Percentiles rank a stretch among this genome's conserved stretches.
Conservation (phyloP, 352 stramenopile species). For the Globisporangium splendens region DNA sequence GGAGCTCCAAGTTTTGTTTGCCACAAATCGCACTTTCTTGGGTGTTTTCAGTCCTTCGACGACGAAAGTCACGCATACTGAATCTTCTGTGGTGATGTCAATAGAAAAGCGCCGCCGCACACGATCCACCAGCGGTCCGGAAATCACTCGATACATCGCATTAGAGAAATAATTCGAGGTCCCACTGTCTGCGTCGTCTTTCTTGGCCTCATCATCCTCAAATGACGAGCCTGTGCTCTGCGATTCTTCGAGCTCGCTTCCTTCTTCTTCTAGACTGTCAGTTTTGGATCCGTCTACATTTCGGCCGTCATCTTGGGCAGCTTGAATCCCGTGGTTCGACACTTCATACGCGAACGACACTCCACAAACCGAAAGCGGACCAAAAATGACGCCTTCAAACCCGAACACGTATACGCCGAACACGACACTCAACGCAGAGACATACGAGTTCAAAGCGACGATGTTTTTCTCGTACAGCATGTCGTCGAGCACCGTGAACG, state of each 20-base stretch:
- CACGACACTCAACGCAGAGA: slow-evolving; percentile 81
- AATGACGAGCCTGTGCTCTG: slow-evolving; percentile 38
- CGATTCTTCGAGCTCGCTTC: slow-evolving; percentile 52
- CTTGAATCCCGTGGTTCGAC: slow-evolving; percentile 85
- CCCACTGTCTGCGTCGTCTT: slow-evolving; percentile 18
- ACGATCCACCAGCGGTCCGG: slow-evolving; percentile 68
- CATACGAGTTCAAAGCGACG: slow-evolving; percentile 80
- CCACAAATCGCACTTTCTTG: slow-evolving; percentile 66
- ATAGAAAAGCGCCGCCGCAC: slow-evolving; percentile 74
- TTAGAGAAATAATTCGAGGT: slow-evolving; percentile 80
- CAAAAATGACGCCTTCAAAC: slow-evolving; percentile 87
- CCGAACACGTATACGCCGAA: slow-evolving; percentile 87
- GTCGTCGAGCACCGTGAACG: slow-evolving; percentile 81
- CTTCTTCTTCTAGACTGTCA: slow-evolving; percentile 28
- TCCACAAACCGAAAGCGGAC: slow-evolving; percentile 74
- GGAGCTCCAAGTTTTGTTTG: slow-evolving; percentile 65
- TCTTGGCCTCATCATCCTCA: slow-evolving; percentile 29
- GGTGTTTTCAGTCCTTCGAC: slow-evolving; percentile 57
- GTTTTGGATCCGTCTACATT: slow-evolving; percentile 32
- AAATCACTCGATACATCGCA: slow-evolving; percentile 82
- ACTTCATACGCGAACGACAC: slow-evolving; percentile 85
- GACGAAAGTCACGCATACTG: slow-evolving; percentile 63
- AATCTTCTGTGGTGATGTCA: slow-evolving; percentile 72
- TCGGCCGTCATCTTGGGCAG: slow-evolving; percentile 64
- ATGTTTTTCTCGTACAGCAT: slow-evolving; percentile 90